Evolutionary conservation across 352 stramenopile species (phyloP).

Genomic region (Globisporangium okanoganense): DNA sequence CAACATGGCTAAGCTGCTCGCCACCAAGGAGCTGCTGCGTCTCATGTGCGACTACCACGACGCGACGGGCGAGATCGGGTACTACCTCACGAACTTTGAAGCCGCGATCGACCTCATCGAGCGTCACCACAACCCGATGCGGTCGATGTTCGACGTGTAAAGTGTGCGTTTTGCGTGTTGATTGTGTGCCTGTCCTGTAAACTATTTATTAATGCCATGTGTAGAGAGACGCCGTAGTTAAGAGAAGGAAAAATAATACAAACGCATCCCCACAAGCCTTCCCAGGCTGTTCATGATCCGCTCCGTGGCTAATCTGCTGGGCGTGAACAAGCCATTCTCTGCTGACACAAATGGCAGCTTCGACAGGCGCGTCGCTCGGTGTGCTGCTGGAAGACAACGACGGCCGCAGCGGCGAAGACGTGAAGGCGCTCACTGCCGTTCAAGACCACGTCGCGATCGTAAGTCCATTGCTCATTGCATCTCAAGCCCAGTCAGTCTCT

Average conservation of each 20-base stretch:
- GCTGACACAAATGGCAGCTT: neutral
- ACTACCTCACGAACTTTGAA: slow-evolving; percentile 72
- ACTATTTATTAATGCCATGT: slow-evolving; percentile 10
- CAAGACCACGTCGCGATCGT: slow-evolving; percentile 41
- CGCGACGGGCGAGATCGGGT: slow-evolving; percentile 60
- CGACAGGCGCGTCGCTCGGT: neutral
- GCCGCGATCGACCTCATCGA: slow-evolving; percentile 57
- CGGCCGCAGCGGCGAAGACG: slow-evolving; percentile 14
- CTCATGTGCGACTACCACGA: slow-evolving; percentile 58
- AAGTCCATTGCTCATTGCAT: slow-evolving; percentile 5
- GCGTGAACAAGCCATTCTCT: neutral
- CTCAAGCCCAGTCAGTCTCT: neutral
- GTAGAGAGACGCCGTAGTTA: neutral
- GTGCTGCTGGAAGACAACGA: neutral
- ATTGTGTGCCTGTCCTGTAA: neutral
- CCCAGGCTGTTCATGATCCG: neutral
- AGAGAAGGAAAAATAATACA: neutral
- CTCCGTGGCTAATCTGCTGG: neutral
- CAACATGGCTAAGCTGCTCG: slow-evolving; percentile 38
- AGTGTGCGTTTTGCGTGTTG: neutral
- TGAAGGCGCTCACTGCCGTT: slow-evolving; percentile 24
- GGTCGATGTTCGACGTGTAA: slow-evolving; percentile 27
- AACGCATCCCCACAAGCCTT: neutral
- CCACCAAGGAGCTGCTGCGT: slow-evolving; percentile 49
- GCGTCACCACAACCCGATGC: slow-evolving; percentile 33